Conservation (phyloP, 176 grass and related monocot species). For the Carex littledalei region DNA sequence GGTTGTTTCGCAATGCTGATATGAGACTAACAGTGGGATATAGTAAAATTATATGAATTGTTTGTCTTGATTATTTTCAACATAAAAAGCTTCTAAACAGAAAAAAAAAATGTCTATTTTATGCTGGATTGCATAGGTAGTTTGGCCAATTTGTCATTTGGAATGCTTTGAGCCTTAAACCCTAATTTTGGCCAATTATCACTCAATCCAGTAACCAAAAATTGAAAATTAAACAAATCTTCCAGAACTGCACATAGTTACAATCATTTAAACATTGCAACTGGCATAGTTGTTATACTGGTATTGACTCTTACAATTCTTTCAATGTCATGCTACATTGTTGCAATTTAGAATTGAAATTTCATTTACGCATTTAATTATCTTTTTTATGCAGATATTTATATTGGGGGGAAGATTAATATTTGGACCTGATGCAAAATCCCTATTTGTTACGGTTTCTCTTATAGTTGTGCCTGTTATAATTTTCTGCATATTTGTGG, state of each 20-base stretch:
- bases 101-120: not conserved
- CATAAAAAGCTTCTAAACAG: not conserved
- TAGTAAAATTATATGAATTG: not conserved
- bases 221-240: not conserved
- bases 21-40: conserved; percentile 1
- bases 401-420: conserved; percentile 84
- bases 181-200: not conserved
- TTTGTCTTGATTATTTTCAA: not conserved
- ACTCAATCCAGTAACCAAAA: not conserved
- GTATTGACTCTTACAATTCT: conserved; percentile 3
- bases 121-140: not conserved
- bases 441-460: conserved; percentile 51
- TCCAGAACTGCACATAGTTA: not conserved
- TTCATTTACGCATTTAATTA: not conserved
- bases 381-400: conserved; percentile 71
- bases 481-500: conserved; percentile 86
- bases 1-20: conserved; percentile 7
- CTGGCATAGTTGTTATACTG: not conserved
- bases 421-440: conserved; percentile 95
- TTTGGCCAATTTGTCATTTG: not conserved
- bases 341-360: conserved; percentile 16
- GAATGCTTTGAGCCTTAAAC: not conserved
- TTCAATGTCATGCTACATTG: conserved; percentile 8
- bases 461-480: conserved; percentile 63
- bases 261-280: not conserved